Conservation (phyloP, 345 rosid species). For the Psidium friedrichsthalianum region DNA sequence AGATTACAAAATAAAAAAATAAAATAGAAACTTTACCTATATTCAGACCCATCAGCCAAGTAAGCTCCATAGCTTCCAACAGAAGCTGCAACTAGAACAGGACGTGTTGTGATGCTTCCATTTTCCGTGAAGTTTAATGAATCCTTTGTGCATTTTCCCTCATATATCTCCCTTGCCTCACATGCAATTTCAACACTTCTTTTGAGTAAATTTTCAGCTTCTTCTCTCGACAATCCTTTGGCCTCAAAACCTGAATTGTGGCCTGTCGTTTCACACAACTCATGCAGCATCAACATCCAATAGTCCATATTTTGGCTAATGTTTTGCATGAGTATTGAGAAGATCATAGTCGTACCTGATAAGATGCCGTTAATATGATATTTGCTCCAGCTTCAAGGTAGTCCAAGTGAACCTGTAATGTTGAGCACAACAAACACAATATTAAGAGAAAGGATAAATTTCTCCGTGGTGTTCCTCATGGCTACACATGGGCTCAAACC, state of each 20-base stretch:
- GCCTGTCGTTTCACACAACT: constrained; percentile 25
- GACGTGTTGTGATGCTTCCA: constrained; percentile 20
- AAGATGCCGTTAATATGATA: constrained; percentile 68
- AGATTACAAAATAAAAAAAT: neutral
- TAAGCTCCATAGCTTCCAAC: constrained; percentile 94
- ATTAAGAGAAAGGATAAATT: neutral
- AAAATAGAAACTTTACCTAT: constrained; percentile 28
- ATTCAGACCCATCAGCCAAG: constrained; percentile 92
- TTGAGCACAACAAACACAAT: neutral
- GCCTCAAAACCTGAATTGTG: constrained; percentile 79
- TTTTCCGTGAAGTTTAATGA: constrained; percentile 35
- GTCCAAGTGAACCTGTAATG: constrained; percentile 71
- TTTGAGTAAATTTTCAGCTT: constrained; percentile 50
- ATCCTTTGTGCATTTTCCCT: constrained; percentile 40
- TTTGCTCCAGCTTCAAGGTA: constrained; percentile 88
- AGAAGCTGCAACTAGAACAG: constrained; percentile 79
- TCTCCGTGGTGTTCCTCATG: neutral
- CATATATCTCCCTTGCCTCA: constrained; percentile 68
- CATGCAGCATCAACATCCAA: neutral
- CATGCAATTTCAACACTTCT: constrained; percentile 77
- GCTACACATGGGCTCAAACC: neutral
- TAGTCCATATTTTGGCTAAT: neutral
- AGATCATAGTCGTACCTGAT: constrained; percentile 42
- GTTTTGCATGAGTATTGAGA: neutral
- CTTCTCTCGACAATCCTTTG: constrained; percentile 54